Percentiles rank a stretch among this genome's conserved stretches.
Conservation (phyloP, 768 basidiomycete genomes). For the Mycena vulgaris region DNA sequence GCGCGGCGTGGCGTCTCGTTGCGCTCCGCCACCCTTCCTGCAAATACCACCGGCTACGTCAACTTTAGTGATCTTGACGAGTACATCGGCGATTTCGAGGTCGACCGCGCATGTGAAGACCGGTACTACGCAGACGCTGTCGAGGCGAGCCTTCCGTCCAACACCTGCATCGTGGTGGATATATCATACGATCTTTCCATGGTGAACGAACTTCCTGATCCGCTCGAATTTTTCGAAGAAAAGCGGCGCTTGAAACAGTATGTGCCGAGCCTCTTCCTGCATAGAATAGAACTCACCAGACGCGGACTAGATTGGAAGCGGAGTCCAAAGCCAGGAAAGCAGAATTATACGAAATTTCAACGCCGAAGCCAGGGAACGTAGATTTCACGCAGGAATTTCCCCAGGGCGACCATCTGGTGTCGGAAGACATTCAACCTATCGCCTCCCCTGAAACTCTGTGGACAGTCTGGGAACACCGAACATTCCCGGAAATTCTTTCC, state of each 20-base stretch:
- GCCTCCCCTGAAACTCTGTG: neutral
- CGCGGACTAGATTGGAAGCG: constrained; percentile 2
- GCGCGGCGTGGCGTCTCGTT: neutral
- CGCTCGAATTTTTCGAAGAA: constrained; percentile 29
- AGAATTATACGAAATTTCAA: neutral
- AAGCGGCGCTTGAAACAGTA: constrained; percentile 21
- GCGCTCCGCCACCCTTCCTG: neutral
- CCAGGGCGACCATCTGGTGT: neutral
- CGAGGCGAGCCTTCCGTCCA: constrained; percentile 1
- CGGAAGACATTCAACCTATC: neutral
- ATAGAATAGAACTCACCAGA: neutral
- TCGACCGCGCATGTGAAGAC: neutral
- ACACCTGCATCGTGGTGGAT: constrained; percentile 23
- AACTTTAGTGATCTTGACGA: constrained; percentile 26
- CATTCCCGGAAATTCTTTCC: neutral
- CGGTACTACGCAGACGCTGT: constrained; percentile 3
- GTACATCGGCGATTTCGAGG: constrained; percentile 11
- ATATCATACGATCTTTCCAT: constrained; percentile 27
- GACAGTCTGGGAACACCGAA: neutral
- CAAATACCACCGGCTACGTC: neutral
- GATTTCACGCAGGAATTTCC: neutral
- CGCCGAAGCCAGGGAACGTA: neutral
- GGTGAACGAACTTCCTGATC: constrained; percentile 14
- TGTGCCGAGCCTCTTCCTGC: neutral
- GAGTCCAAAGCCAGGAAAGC: constrained; percentile 12